Evolutionary conservation across 192 early-diverging fungal species (phyloP), one percentile per base, ranked within the genome.

Genomic region (Backusella tuberculispora): DNA sequence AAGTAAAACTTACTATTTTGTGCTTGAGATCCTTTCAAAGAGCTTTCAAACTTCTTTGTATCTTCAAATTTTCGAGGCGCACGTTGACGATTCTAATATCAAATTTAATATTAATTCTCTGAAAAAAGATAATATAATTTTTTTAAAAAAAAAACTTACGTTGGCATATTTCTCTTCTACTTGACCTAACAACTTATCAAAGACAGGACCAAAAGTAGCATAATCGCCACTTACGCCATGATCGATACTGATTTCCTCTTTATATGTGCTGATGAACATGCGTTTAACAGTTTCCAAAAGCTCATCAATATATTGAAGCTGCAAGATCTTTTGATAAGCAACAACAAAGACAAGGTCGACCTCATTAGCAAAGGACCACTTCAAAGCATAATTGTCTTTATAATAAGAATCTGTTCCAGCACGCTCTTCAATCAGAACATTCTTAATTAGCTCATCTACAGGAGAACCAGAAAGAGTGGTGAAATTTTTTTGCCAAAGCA

Each of bases 241-340:
- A 47, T 72, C 66, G 45, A 66, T 76, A 38, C 81, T 68, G 19
- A 92, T 75, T 56, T 75, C 65, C 0, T 76, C 72, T 9, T 72
- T 77, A 75, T 88, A 96, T 10, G 84, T 84, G 0, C 85, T 81
- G 21, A 87, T 79, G 78, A 97, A 97, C 19, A 89, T 81, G 29
- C 84, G 80, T 71, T 91, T 91, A 12, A 90, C 86, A 17, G 84
- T 87, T 45, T 87, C 86, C 19, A 97, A 81, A 63, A 98, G 85
- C 63, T 95, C 93, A 64, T 95, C 93, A 56, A 96, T 86, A 74
- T 96, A 96, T 2, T 92, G 82, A 9, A 98, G 87, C 72, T 93
- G 92, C 7, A 96, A 88, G 1, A 94, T 90, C 83, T 95, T 96
- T 72, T 94, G 93, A 76, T 95, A 96, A 6, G 93, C 95, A 26